phyloP scores from a whole-genome alignment of 2,329 filamentous ascomycete genomes.

The Monosporascus sp. region DNA sequence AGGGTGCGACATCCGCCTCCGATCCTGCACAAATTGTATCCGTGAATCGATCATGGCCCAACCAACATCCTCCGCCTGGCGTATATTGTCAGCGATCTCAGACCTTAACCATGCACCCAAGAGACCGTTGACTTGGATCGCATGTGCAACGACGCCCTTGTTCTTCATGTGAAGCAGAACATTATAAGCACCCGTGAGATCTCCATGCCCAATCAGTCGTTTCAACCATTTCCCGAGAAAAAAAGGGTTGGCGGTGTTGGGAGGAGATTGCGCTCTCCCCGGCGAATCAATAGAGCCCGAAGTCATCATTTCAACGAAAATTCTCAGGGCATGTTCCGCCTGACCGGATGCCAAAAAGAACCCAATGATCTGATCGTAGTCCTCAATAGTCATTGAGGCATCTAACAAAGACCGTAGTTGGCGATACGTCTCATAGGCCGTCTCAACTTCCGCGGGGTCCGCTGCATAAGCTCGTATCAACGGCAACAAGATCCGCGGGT shows the following conservation, averaged over 20 bases:
- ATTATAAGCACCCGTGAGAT: slow-evolving; percentile 63
- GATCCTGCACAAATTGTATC: slow-evolving; percentile 54
- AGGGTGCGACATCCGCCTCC: slow-evolving; percentile 27
- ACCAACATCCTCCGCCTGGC: slow-evolving; percentile 61
- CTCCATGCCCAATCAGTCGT: slow-evolving; percentile 66
- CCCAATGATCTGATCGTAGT: slow-evolving; percentile 71
- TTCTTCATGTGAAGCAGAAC: slow-evolving; percentile 73
- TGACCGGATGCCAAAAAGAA: slow-evolving; percentile 63
- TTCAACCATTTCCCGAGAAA: slow-evolving; percentile 89
- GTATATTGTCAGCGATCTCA: slow-evolving; percentile 45
- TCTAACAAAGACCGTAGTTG: slow-evolving; percentile 57
- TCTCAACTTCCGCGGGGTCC: slow-evolving; percentile 40
- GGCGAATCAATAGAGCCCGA: slow-evolving; percentile 47
- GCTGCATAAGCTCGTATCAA: slow-evolving; percentile 64
- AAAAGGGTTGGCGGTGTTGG: slow-evolving; percentile 62
- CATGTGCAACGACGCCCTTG: slow-evolving; percentile 60
- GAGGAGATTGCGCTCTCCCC: slow-evolving; percentile 37
- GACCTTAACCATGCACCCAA: slow-evolving; percentile 72
- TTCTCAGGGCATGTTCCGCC: slow-evolving; percentile 61
- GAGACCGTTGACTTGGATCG: slow-evolving; percentile 76
- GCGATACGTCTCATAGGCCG: slow-evolving; percentile 64
- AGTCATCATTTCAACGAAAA: slow-evolving; percentile 88
- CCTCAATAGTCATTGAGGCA: slow-evolving; percentile 57
- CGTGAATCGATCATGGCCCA: slow-evolving; percentile 73
- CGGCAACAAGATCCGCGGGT: slow-evolving; percentile 56